phyloP scores from a whole-genome alignment of 2,329 filamentous ascomycete genomes.

The Colletotrichum cuscutae region DNA sequence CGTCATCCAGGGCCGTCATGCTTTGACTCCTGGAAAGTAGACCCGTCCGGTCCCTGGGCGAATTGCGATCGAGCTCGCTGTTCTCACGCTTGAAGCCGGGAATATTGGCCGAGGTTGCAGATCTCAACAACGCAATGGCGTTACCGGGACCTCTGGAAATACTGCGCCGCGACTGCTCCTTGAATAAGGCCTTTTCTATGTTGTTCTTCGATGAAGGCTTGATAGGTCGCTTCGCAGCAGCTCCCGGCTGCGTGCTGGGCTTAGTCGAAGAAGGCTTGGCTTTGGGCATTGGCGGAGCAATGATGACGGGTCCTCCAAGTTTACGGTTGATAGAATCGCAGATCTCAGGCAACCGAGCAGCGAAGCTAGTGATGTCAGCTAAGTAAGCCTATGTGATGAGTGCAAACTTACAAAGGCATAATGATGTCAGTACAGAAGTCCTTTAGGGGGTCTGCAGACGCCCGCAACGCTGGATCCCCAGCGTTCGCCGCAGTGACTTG shows the following conservation, averaged over 20 bases:
- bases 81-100: constrained; percentile 74
- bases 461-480: constrained; percentile 50
- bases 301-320: constrained; percentile 75
- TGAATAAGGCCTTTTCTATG: constrained; percentile 71
- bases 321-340: constrained; percentile 79
- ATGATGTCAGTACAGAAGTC: constrained; percentile 86
- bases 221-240: constrained; percentile 59
- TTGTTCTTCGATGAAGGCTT: constrained; percentile 61
- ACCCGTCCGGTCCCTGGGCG: constrained; percentile 52
- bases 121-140: constrained; percentile 73
- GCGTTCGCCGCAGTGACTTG: constrained; percentile 49
- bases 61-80: constrained; percentile 62
- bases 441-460: constrained; percentile 70
- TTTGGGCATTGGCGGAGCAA: constrained; percentile 64
- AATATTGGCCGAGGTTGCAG: constrained; percentile 71
- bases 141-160: constrained; percentile 67
- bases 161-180: constrained; percentile 64
- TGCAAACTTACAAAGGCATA: constrained; percentile 74
- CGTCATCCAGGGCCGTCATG: constrained; percentile 61
- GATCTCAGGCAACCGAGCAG: constrained; percentile 77
- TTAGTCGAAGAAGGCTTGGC: constrained; percentile 54
- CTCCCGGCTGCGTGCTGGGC: constrained; percentile 61
- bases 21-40: constrained; percentile 54
- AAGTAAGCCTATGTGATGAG: not conserved
- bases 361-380: constrained; percentile 65